Conservation (phyloP, 2,329 filamentous ascomycete genomes). For the Arthrocladium fulminans region DNA sequence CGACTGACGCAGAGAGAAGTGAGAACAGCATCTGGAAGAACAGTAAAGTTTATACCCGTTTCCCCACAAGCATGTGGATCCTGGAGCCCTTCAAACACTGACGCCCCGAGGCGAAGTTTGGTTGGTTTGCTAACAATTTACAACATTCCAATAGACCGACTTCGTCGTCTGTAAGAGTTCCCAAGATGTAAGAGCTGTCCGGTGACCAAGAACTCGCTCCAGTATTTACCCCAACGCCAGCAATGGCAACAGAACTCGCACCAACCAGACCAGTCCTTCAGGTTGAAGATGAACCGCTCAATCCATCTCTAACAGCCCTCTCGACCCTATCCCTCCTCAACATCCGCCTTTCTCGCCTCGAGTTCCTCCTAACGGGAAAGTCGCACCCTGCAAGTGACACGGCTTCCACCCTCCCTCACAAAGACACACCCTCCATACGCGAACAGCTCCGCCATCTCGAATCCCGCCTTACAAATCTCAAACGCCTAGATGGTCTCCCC, state of each 20-base stretch:
- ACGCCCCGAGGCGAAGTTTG: background rate
- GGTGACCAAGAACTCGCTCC: too few relatives aligned
- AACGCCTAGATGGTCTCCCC: slow-evolving; percentile 8
- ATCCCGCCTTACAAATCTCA: slow-evolving; percentile 7
- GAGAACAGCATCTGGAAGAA: too few relatives aligned
- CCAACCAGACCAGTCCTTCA: background rate
- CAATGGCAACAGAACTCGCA: background rate
- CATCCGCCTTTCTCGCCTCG: slow-evolving; percentile 35
- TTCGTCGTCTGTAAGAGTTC: too few relatives aligned
- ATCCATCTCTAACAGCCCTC: slow-evolving; percentile 15
- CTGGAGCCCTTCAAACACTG: too few relatives aligned
- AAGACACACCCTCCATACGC: background rate
- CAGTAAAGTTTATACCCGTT: too few relatives aligned
- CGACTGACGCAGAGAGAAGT: too few relatives aligned
- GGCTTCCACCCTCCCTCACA: too few relatives aligned
- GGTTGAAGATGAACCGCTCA: slow-evolving; percentile 1
- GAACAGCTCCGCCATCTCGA: slow-evolving; percentile 2
- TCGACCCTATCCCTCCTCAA: slow-evolving; percentile 30
- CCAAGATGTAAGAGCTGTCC: too few relatives aligned
- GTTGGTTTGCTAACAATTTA: background rate
- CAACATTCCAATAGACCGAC: background rate
- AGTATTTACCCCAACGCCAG: too few relatives aligned
- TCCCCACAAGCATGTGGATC: too few relatives aligned
- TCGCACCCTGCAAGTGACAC: too few relatives aligned
- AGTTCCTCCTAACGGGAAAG: slow-evolving; percentile 36